Conservation (phyloP, 78 protist genomes). For the Dictyostelium purpureum region DNA sequence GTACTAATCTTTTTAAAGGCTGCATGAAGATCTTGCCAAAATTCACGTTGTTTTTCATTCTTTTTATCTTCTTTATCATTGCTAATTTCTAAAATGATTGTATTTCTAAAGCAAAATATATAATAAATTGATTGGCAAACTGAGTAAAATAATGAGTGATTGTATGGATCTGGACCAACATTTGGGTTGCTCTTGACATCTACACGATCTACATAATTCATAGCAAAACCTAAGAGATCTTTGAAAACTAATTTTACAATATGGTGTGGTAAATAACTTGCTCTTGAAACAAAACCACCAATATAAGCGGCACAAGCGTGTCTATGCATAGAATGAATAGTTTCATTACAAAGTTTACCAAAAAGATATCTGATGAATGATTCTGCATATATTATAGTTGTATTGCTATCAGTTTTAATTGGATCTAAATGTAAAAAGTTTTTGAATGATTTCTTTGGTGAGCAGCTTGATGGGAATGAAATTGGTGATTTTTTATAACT, state of each 20-base stretch:
- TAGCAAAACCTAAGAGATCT: slow-evolving; percentile 35
- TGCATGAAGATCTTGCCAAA: slow-evolving; percentile 68
- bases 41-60: slow-evolving; percentile 42
- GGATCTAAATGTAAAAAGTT: slow-evolving; percentile 56
- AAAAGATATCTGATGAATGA: slow-evolving; percentile 54
- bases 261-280: slow-evolving; percentile 24
- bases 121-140: slow-evolving; percentile 63
- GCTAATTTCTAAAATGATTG: slow-evolving; percentile 25
- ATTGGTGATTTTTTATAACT: neutral
- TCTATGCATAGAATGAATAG: slow-evolving; percentile 19
- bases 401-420: neutral
- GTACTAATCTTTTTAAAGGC: slow-evolving; percentile 45
- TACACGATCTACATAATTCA: slow-evolving; percentile 28
- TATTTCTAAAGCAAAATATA: slow-evolving; percentile 64
- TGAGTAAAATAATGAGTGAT: slow-evolving; percentile 47
- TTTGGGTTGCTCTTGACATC: slow-evolving; percentile 21
- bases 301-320: slow-evolving; percentile 62
- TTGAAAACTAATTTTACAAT: slow-evolving; percentile 19
- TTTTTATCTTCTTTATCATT: slow-evolving; percentile 20
- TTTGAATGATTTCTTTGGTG: slow-evolving; percentile 1
- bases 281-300: slow-evolving; percentile 63
- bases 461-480: neutral
- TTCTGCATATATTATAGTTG: slow-evolving; percentile 23
- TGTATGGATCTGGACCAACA: slow-evolving; percentile 25
- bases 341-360: slow-evolving; percentile 52